Conservation (phyloP, 805 yeast genomes). For the Teunomyces pallodes region DNA sequence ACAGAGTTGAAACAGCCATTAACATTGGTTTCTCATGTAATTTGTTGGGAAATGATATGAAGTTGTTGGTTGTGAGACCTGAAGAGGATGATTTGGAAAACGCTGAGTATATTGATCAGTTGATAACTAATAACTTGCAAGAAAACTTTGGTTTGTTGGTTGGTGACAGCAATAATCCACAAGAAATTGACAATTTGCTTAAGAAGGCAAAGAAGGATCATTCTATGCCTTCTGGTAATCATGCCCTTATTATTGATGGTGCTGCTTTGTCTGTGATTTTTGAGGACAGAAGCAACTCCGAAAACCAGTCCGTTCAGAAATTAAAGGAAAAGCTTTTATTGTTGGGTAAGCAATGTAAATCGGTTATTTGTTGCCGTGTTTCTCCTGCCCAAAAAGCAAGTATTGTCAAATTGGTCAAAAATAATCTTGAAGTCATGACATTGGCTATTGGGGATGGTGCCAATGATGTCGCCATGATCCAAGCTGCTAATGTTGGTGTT, state of each 20-base stretch:
- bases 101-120: conserved; percentile 29
- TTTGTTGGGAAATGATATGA: conserved; percentile 72
- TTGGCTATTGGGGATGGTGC: conserved; percentile 88
- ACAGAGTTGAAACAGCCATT: conserved; percentile 86
- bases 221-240: conserved; percentile 63
- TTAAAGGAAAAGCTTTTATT: conserved; percentile 53
- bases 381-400: conserved; percentile 86
- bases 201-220: conserved; percentile 55
- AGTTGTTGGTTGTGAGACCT: conserved; percentile 61
- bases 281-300: conserved; percentile 37
- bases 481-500: conserved; percentile 82
- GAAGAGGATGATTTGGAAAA: conserved; percentile 37
- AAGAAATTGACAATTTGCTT: conserved; percentile 32
- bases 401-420: conserved; percentile 78
- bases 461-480: conserved; percentile 89
- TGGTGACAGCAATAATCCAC: conserved; percentile 29
- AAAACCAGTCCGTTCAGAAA: conserved; percentile 22
- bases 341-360: conserved; percentile 74
- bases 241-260: conserved; percentile 77
- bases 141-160: conserved; percentile 43
- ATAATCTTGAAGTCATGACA: conserved; percentile 75
- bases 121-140: conserved; percentile 47
- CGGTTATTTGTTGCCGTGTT: conserved; percentile 83
- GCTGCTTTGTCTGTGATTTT: conserved; percentile 62
- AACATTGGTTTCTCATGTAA: conserved; percentile 87